Evolutionary conservation across 208 protist genomes (phyloP).

Genomic region (Leishmania gerbilli): DNA sequence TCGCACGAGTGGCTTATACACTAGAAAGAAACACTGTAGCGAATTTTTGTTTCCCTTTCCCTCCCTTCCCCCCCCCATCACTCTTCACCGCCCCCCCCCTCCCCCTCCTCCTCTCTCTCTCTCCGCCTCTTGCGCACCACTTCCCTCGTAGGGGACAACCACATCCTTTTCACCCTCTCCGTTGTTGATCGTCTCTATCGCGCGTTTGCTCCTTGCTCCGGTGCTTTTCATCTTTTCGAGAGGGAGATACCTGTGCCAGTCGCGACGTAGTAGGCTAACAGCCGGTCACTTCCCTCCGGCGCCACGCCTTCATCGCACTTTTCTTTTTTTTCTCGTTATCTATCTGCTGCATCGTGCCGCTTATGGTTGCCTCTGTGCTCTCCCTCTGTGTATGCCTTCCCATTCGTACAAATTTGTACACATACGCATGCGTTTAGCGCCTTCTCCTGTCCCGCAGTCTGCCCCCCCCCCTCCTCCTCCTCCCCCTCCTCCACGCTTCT

Average conservation of each 20-base stretch:
- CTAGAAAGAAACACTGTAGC: background rate
- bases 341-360: background rate
- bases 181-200: background rate
- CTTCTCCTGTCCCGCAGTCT: background rate
- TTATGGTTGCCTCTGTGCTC: background rate
- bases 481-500: no score
- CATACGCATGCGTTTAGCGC: background rate
- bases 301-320: background rate
- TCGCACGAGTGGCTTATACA: conserved; percentile 1
- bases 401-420: background rate
- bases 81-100: background rate
- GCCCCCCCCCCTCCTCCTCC: no score
- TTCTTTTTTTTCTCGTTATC: background rate
- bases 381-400: background rate
- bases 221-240: background rate
- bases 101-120: no score
- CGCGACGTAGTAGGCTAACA: background rate
- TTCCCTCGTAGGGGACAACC: background rate
- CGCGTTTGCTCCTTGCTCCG: background rate
- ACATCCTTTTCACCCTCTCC: background rate
- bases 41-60: background rate
- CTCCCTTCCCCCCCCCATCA: background rate
- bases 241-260: background rate
- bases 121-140: background rate
- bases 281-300: background rate